A percentile compares a stretch with the other conserved stretches of the same genome.
Evolutionary conservation across 495 filamentous ascomycete genomes (phyloP).

Genomic region (Aspergillus baeticus): DNA sequence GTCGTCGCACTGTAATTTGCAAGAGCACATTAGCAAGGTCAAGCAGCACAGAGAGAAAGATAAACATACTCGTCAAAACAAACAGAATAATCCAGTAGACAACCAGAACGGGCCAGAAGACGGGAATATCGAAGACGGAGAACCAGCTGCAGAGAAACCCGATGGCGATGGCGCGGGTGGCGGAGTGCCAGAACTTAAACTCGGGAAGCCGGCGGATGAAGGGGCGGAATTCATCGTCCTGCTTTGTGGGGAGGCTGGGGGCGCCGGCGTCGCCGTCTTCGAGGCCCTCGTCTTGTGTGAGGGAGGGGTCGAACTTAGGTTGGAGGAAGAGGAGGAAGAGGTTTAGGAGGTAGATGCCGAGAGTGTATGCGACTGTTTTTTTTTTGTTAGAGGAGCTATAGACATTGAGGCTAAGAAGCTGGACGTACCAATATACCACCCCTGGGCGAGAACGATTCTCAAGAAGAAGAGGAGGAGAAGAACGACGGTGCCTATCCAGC

Average conservation of each 20-base stretch:
- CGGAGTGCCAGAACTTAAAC: slow-evolving; percentile 99
- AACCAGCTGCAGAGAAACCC: slow-evolving; percentile 91
- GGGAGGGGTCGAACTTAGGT: slow-evolving; percentile 97
- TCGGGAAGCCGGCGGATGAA: slow-evolving; percentile 95
- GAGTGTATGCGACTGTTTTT: slow-evolving; percentile 82
- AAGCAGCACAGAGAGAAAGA: background rate
- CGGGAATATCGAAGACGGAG: slow-evolving; percentile 88
- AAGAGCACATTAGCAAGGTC: slow-evolving; percentile 1
- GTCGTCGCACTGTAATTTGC: slow-evolving; percentile 73
- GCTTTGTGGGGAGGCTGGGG: slow-evolving; percentile 79
- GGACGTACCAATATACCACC: slow-evolving; percentile 93
- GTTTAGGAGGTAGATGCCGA: slow-evolving; percentile 98
- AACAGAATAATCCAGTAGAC: slow-evolving; percentile 99
- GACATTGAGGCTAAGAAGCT: background rate
- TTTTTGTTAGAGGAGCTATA: background rate
- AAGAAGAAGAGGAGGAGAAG: slow-evolving; percentile 79
- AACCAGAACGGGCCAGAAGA: slow-evolving; percentile 98
- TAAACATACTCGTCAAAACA: slow-evolving; percentile 82
- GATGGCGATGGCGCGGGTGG: slow-evolving; percentile 82
- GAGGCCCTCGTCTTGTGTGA: slow-evolving; percentile 92
- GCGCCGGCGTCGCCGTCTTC: slow-evolving; percentile 76
- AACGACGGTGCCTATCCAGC: slow-evolving; percentile 80
- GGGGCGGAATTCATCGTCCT: slow-evolving; percentile 94
- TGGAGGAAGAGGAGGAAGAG: slow-evolving; percentile 98
- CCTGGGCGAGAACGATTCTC: slow-evolving; percentile 85